Percentiles rank a stretch among this genome's conserved stretches.
phyloP scores from a whole-genome alignment of 768 basidiomycete species.

The Naematelia aurantialba region DNA sequence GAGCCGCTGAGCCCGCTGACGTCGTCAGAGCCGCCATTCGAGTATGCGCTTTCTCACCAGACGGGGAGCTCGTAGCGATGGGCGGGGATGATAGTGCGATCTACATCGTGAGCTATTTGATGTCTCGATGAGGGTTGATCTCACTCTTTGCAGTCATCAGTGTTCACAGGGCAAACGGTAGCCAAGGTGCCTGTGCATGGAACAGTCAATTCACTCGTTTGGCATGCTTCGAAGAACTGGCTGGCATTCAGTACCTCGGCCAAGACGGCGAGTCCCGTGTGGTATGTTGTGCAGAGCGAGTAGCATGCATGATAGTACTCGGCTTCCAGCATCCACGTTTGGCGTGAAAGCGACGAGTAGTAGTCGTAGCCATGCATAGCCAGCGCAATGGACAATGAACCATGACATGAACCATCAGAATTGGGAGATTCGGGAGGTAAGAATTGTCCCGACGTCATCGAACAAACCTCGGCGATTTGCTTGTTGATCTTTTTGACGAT shows the following conservation, averaged over 20 bases:
- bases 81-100: conserved; percentile 38
- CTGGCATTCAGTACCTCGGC: conserved; percentile 29
- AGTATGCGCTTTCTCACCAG: conserved; percentile 38
- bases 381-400: no score
- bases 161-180: conserved; percentile 23
- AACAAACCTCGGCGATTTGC: background rate
- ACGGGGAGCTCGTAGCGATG: conserved; percentile 42
- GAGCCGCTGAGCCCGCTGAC: background rate
- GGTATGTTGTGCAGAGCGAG: conserved; percentile 37
- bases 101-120: conserved; percentile 26
- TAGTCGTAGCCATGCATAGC: no score
- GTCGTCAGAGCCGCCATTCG: conserved; percentile 30
- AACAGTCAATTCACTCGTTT: conserved; percentile 26
- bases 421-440: no score
- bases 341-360: no score
- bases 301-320: no score
- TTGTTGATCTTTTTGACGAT: background rate
- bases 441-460: background rate
- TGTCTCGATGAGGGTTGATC: background rate
- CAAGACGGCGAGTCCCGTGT: conserved; percentile 27
- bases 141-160: conserved; percentile 25
- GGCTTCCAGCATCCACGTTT: no score
- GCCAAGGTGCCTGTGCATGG: conserved; percentile 30
- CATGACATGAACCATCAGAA: no score
- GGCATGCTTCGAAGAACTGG: conserved; percentile 38